phyloP scores from a whole-genome alignment of 148 eudicot genomes.

The Amaranthus cruentus region DNA sequence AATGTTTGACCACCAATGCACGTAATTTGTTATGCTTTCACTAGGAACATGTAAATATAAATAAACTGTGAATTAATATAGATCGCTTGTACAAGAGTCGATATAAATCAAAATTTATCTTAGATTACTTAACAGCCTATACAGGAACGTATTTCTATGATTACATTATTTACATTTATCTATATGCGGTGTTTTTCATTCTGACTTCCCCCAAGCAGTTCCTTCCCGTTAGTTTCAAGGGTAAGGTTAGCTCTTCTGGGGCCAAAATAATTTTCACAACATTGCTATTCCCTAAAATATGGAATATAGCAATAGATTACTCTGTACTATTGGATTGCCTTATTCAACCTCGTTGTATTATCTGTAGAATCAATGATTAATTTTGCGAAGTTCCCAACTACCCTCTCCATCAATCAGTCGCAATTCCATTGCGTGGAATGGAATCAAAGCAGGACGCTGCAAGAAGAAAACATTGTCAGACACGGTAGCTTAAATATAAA shows the following conservation, averaged over 20 bases:
- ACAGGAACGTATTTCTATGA: slow-evolving; percentile 12
- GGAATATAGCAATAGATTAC: neutral
- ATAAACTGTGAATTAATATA: no score
- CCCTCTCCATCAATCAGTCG: slow-evolving; percentile 94
- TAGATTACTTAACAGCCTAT: slow-evolving; percentile 13
- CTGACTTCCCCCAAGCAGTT: neutral
- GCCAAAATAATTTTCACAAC: slow-evolving; percentile 16
- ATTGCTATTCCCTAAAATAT: neutral
- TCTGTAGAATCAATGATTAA: slow-evolving; percentile 18
- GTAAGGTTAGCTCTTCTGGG: slow-evolving; percentile 1
- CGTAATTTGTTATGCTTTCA: no score
- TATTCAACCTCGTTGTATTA: neutral
- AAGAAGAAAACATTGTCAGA: slow-evolving; percentile 1
- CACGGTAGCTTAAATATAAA: neutral
- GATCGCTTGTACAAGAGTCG: no score
- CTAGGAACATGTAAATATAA: neutral
- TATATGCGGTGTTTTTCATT: slow-evolving; percentile 4
- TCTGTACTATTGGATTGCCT: neutral
- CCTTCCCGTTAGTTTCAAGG: neutral
- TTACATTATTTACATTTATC: slow-evolving; percentile 7
- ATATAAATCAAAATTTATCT: neutral
- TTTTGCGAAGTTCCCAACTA: slow-evolving; percentile 80
- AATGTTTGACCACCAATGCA: no score
- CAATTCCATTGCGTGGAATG: slow-evolving; percentile 75
- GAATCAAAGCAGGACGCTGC: slow-evolving; percentile 95